Evolutionary conservation across 768 basidiomycete species (phyloP), one percentile per base, ranked within the genome.

Genomic region (Mycena amicta): DNA sequence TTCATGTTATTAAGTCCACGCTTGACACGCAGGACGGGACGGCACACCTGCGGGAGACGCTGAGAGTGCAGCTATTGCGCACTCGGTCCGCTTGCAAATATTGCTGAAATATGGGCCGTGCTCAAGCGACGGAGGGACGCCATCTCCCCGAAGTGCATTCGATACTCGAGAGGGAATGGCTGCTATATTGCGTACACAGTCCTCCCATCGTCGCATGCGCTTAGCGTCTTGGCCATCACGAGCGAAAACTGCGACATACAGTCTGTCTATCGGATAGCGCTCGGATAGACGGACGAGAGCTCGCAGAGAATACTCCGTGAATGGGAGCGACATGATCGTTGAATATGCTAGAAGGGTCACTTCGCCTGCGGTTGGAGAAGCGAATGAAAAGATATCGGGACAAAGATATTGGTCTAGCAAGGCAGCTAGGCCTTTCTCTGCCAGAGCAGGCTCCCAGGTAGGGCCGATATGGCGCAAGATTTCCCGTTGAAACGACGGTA

Each of bases 161-260:
- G 90, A 87, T 6, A 90, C 84, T 71, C 86, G 93, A n/a, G 77
- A 76, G 30, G 95, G 93, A 6, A 95, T 72, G 16, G 83, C 77
- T 50, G 87, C 77, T 2, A 87, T 53, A 57, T 83, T 80, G 29
- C 83, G 83, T 23, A 95, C 83, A 62, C 81, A 85, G 63, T 93
- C 89, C 62, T 92, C 89, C 95, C 95, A 97, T 45, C 67, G 66
- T 22, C 81, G 65, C 29, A 70, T 72, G 39, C 68, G 70, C 56
- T 71, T 72, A 26, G 60, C 63, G 50, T 74, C 68, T 5, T 53
- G 41, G 18, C 55, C 63, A 30, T 65, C 49, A 28, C 45, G 56
- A 4, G 53, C 61, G 66, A 81, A 85, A 18, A 88, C 66, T 12
- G 81, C 74, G n/a, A 70, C 65, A 68, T 88, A 83, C 29, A 94